Evolutionary conservation across 371 early-diverging fungal species (phyloP).

Genomic region (Lichtheimia ramosa): DNA sequence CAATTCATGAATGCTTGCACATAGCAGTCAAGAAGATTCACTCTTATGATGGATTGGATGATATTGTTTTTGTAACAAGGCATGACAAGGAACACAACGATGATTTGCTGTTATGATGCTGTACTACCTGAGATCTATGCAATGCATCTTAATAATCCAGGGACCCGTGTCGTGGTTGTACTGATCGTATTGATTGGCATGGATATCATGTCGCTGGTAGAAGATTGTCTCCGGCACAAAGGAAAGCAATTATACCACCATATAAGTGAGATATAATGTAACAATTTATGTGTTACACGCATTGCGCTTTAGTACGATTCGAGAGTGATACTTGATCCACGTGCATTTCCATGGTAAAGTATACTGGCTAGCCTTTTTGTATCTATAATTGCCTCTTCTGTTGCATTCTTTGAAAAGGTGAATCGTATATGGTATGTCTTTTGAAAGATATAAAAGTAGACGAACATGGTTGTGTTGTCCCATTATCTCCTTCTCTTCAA

Average conservation of each 20-base stretch:
- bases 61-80: too few relatives aligned
- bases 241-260: background rate
- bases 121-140: background rate
- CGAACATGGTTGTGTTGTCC: background rate
- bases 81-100: too few relatives aligned
- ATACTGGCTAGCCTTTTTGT: background rate
- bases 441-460: background rate
- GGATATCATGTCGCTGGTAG: background rate
- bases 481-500: background rate
- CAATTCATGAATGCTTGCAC: too few relatives aligned
- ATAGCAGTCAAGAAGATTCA: too few relatives aligned
- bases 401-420: background rate
- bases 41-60: too few relatives aligned
- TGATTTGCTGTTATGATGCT: background rate
- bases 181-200: background rate
- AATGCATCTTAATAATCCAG: background rate
- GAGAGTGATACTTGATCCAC: background rate
- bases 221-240: background rate
- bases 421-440: background rate
- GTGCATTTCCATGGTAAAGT: background rate
- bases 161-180: background rate
- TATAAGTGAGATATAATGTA: too few relatives aligned
- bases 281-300: background rate
- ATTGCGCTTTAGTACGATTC: background rate
- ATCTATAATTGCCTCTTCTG: background rate